Base-by-base conservation (phyloP, 441 rosid species). In the Arabidopsis lyrata region DNA sequence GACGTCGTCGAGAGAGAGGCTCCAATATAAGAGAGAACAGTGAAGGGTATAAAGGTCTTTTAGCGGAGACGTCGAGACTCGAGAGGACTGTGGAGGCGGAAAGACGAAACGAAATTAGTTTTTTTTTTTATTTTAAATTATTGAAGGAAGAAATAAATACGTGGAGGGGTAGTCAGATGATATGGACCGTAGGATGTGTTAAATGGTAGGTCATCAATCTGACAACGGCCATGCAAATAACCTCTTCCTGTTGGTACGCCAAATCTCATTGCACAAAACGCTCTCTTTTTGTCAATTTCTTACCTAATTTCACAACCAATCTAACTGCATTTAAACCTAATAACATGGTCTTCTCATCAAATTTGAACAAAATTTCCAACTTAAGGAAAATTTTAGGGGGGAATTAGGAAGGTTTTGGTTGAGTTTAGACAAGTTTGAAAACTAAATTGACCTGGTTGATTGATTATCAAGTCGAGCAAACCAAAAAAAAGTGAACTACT, bases 1-100 rank as follows among this genome's bases (percentile, higher is more conserved):
- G 38, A 53, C 34, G 52, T 18, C 68, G 78, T 41, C 18, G 52
- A 20, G 69, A 2, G 64, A n/a, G 52, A 59, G 54, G 70, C 29
- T 63, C 5, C 50, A 45, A 24, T 66, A 77, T 18, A 48, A 47
- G 18, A 48, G 18, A 48, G 63, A 39, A 8, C n/a, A 29, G 35
- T 0, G 44, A 9, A 32, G 74, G 81, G 81, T 77, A 65, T 11
- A 54, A 29, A 8, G 18, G 81, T 72, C 65, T 29, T 67, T 66
- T 39, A 72, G 77, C 74, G 74, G 81, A 78, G 81, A 66, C 66
- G 78, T 67, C 81, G 77, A 78, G 80, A 78, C 75, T 67, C 81
- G 77, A 78, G 80, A 78, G 55, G 48, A 76, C 66, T 55, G 70
- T 68, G 59, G 80, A 59, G 69, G 69, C 63, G 69, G 36, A 50